Evolutionary conservation across 257 asterid species (phyloP), one percentile per base, ranked within the genome.

Genomic region (Capsicum chinense): DNA sequence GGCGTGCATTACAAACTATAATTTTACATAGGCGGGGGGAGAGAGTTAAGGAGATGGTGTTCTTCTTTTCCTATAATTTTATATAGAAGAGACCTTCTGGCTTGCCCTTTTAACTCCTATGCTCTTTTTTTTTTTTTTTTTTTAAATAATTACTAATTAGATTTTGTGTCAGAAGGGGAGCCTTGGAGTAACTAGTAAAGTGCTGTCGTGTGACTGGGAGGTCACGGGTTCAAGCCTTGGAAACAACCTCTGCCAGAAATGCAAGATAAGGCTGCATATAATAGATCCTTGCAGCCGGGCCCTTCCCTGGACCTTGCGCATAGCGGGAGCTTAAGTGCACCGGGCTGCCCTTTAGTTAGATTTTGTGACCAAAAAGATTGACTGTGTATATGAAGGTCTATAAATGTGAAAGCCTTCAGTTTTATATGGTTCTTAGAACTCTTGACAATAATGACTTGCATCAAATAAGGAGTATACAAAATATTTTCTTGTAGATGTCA

Each of bases 21-120:
- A 70, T 17, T 67, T 67, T 70, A 42, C 35, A 68, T 37, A 68
- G 52, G 52, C 52, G 37, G 56, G 56, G 35, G 9, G 56, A 19
- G 56, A 15, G 12, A 14, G 6, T 35, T 35, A 67, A 50, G 15
- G 52, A 67, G 26, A 39, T 37, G 76, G 50, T 15, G 48, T 66
- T 35, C 21, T 37, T 37, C 14, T 15, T 14, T 26, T 26, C 33
- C 33, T 26, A 26, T 26, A 26, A 26, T 26, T 26, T 39, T 70
- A 42, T 8, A 6, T 70, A 42, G 79, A 56, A n/a, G 58, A 47
- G 39, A 71, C 78, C 78, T 47, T 44, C 35, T 71, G 57, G n/a
- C 57, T 71, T 71, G 5, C 79, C 79, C 79, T 17, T 71, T 73
- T 73, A 47, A n/a, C 59, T 73, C 17, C 12, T 73, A 42, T 48